Evolutionary conservation across 371 early-diverging fungal genomes (phyloP), one percentile per base, ranked within the genome.

Genomic region (Mycotypha africana): DNA sequence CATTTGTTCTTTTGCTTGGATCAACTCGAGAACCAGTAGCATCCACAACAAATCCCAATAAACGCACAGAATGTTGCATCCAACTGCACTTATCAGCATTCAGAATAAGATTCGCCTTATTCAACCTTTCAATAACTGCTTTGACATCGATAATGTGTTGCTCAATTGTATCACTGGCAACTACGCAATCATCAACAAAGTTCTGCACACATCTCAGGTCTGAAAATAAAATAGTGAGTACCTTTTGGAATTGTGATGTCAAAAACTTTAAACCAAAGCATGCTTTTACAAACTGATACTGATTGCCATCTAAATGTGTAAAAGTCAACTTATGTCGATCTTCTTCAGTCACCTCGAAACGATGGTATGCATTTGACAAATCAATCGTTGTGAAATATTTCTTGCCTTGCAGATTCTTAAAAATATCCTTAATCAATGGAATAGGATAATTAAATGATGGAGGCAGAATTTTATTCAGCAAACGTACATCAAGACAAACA

Each of bases 61-160:
- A 16, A 17, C 40, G 22, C 2, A 51, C 39, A 1, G 17, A 22
- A 1, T n/a, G 14, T 35, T 44, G 12, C 11, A 23, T 31, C 35
- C 47, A 52, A 21, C 45, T 34, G 10, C 42, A 53, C 23, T 62
- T 62, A 12, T 46, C 32, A 23, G 25, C 20, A 40, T 62, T 57
- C 6, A 62, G 21, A n/a, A 31, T 35, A 12, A 63, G 28, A 16
- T 46, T 49, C 12, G n/a, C 33, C 11, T 30, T 0, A 20, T 47
- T 63, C 4, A 63, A 35, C 0, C 17, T 34, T 10, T 21, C 16
- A 7, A 48, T 42, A 21, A 47, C 51, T 42, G 14, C 21, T 14
- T 43, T 49, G 15, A 45, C 42, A 43, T 47, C 45, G 11, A 28
- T 2, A 12, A 26, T 31, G 42, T 45, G 57, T 30, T 26, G 49